Base-by-base conservation (phyloP, 2,329 filamentous ascomycete genomes). In the Graphilbum fragrans region DNA sequence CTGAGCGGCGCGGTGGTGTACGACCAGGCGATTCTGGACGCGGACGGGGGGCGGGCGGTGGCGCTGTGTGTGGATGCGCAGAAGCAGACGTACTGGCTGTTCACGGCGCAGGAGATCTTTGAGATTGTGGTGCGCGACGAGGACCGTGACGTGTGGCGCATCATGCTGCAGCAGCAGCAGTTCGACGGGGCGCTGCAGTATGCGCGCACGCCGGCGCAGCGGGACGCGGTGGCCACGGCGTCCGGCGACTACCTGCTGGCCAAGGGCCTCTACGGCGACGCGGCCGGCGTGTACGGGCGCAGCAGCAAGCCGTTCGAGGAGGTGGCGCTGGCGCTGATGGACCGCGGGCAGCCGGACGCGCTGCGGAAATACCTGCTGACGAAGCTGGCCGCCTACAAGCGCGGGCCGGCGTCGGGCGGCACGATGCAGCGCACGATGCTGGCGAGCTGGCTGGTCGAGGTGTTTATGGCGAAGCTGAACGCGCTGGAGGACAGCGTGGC, bases 281-380 rank as follows among this genome's bases (percentile, higher is more conserved):
- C 92, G 33, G 92, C 93, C 1, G 74, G 77, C 10, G 77, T 96
- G 2, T 95, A 94, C 58, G 92, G 92, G 12, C 86, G 86, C 58
- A 96, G 92, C 61, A 95, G 85, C 57, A 96, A 96, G 64, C 80
- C 86, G 0, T 98, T 98, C 50, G 92, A 98, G 57, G 87, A 98
- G 56, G 90, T 98, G 36, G 88, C 88, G 19, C 68, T 98, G 29
- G 80, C 78, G 2, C 84, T 98, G 53, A 88, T 98, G 49, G 88
- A 96, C 60, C 82, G 84, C 48, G 80, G 80, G 32, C 86, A 96
- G 58, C 82, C 86, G 43, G 90, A 96, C 64, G 90, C 92, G 2
- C 62, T 98, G 49, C 77, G 90, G 37, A 90, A 85, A 54, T 98
- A 98, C 54, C 70, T 98, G 5, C 60, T 90, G 19, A 84, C 86